Conservation (phyloP, 768 basidiomycete species). For the Hortiboletus flavorubellus region DNA sequence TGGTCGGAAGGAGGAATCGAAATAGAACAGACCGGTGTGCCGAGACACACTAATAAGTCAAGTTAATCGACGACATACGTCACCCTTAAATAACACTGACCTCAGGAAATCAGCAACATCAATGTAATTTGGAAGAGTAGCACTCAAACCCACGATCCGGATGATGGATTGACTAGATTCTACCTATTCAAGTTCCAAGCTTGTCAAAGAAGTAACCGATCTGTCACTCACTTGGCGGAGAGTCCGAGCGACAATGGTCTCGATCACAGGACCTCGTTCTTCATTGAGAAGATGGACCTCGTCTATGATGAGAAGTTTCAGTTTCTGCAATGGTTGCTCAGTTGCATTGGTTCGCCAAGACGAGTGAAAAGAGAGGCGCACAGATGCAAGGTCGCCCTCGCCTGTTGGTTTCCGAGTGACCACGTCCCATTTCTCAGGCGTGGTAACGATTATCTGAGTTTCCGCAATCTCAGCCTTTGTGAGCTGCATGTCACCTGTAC, state of each 20-base stretch:
- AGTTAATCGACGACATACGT: background rate
- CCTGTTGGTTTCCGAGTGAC: constrained; percentile 96
- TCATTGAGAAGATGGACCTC: constrained; percentile 97
- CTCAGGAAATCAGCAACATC: constrained; percentile 95
- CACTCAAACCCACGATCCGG: constrained; percentile 92
- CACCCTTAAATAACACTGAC: constrained; percentile 38
- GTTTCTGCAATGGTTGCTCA: constrained; percentile 48
- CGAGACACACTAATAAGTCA: constrained; percentile 68
- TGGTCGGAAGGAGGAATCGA: constrained; percentile 95
- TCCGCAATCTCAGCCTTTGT: constrained; percentile 90
- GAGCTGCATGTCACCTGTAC: constrained; percentile 88
- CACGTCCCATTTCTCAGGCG: constrained; percentile 99
- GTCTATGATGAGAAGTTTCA: constrained; percentile 95
- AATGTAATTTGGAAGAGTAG: constrained; percentile 94
- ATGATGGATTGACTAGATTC: constrained; percentile 96
- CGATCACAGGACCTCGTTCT: constrained; percentile 96
- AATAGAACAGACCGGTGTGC: constrained; percentile 89
- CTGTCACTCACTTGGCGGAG: constrained; percentile 65
- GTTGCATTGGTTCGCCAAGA: background rate
- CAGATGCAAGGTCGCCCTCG: constrained; percentile 94
- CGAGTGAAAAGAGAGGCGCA: constrained; percentile 35
- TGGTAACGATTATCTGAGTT: constrained; percentile 98
- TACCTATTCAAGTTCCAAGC: constrained; percentile 49
- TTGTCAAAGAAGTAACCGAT: background rate
- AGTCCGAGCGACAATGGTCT: constrained; percentile 96